Evolutionary conservation across 2,329 filamentous ascomycete species (phyloP).

Genomic region (Rhinocladiella mackenziei): DNA sequence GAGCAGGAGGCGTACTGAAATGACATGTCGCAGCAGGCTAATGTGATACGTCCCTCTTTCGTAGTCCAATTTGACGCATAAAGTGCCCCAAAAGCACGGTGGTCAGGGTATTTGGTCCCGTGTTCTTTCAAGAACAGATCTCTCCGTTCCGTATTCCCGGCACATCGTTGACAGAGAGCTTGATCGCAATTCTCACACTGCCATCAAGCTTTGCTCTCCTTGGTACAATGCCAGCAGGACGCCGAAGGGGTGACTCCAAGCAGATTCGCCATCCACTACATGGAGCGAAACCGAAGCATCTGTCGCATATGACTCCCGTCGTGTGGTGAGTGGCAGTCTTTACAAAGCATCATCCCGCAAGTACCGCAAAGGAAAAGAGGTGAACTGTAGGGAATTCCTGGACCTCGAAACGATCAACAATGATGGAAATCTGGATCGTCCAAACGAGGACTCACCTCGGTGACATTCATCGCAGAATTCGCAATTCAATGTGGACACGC

Average conservation of each 20-base stretch:
- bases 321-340: slow-evolving; percentile 5
- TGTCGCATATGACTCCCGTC: slow-evolving; percentile 5
- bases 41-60: background rate
- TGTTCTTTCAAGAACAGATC: slow-evolving; percentile 7
- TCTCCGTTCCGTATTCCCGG: slow-evolving; percentile 1
- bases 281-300: slow-evolving; percentile 1
- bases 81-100: background rate
- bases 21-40: background rate
- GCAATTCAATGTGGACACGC: slow-evolving; percentile 1
- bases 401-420: no score
- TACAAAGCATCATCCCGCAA: slow-evolving; percentile 4
- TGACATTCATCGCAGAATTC: slow-evolving; percentile 8
- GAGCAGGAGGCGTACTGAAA: no score
- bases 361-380: slow-evolving; percentile 1
- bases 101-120: background rate
- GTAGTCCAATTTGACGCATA: slow-evolving; percentile 6
- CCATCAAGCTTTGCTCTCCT: slow-evolving; percentile 4
- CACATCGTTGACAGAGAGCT: slow-evolving; percentile 4
- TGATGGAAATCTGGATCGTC: no score
- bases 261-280: slow-evolving; percentile 3
- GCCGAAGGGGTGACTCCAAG: background rate
- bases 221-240: slow-evolving; percentile 6
- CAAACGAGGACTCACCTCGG: background rate
- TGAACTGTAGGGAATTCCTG: slow-evolving; percentile 4
- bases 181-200: slow-evolving; percentile 5